Evolutionary conservation across 177 flowering plant species (phyloP), one percentile per base, ranked within the genome.

Genomic region (Vitis hybrid): DNA sequence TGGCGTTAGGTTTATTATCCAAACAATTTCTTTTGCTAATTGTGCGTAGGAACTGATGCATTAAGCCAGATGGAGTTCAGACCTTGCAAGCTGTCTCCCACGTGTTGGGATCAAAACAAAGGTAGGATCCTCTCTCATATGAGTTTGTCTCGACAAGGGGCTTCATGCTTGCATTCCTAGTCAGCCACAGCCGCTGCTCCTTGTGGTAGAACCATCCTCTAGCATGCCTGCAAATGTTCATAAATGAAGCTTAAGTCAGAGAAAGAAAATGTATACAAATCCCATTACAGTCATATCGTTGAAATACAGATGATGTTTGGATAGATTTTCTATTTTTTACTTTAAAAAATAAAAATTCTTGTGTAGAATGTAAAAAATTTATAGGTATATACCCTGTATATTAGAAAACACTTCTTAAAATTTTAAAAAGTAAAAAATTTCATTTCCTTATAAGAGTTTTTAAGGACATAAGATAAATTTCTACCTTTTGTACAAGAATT

Each of bases 181-280:
- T 82, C 30, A 85, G 82, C 94, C 94, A 89, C 21, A 73, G 49
- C 34, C 87, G 72, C 10, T 73, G 83, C 65, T 89, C 89, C 63
- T 81, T 83, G 79, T 88, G 94, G 63, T 85, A 89, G 52, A 89
- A 77, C 94, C 94, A 89, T 13, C 86, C 84, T 78, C 90, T 80
- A 52, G 84, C 82, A 56, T 85, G 73, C 60, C 94, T 89, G 85
- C 78, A 54, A 74, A 62, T 68, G 58, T 59, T 26, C 2, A 12
- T 49, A 26, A 5, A 71, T 52, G 3, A 5, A 10, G 26, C n/a
- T 60, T 2, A 34, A 34, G 40, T 34, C 40, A 34, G 40, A 34
- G 6, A 34, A 34, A 34, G 40, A 34, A 34, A 0, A 4, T 34
- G 5, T 5, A 34, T 4, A 34, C 6, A 34, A 34, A 34, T 34